Conservation (phyloP, 257 asterid genomes). For the Cordia subcordata region DNA sequence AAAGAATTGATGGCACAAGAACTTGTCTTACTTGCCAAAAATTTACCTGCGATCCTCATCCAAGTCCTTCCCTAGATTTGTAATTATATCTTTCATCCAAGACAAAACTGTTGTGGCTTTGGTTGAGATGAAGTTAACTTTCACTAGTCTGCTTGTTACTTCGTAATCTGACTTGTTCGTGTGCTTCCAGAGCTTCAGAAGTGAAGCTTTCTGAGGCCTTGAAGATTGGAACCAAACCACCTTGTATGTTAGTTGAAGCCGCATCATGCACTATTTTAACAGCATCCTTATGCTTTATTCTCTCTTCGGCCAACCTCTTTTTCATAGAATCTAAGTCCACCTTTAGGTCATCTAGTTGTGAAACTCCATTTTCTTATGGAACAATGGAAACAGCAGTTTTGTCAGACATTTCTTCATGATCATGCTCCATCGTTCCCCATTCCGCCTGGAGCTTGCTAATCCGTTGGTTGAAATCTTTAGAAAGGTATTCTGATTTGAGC, state of each 20-base stretch:
- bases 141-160: background rate
- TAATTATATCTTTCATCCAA: too few species aligned
- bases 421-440: slow-evolving; percentile 6
- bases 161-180: slow-evolving; percentile 63
- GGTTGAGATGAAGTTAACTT: too few species aligned
- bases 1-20: background rate
- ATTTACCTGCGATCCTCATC: too few species aligned
- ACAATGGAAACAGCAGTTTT: slow-evolving; percentile 28
- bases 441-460: slow-evolving; percentile 29
- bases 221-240: slow-evolving; percentile 87
- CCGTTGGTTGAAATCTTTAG: slow-evolving; percentile 57
- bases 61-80: too few species aligned
- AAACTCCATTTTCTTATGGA: slow-evolving; percentile 45
- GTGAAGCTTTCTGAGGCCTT: slow-evolving; percentile 85
- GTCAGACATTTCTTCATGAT: background rate
- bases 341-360: slow-evolving; percentile 47
- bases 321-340: slow-evolving; percentile 79
- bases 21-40: background rate
- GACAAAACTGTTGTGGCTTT: too few species aligned
- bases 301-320: slow-evolving; percentile 63
- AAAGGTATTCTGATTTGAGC: slow-evolving; percentile 60
- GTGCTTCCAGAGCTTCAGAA: slow-evolving; percentile 65
- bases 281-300: slow-evolving; percentile 75
- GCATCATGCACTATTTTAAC: slow-evolving; percentile 82
- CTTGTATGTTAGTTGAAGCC: slow-evolving; percentile 79